These are phyloP conservation scores for Begonia peltatifolia DNA, from an alignment of 306 rosid genomes.

Conservation along the genomic window DNA sequence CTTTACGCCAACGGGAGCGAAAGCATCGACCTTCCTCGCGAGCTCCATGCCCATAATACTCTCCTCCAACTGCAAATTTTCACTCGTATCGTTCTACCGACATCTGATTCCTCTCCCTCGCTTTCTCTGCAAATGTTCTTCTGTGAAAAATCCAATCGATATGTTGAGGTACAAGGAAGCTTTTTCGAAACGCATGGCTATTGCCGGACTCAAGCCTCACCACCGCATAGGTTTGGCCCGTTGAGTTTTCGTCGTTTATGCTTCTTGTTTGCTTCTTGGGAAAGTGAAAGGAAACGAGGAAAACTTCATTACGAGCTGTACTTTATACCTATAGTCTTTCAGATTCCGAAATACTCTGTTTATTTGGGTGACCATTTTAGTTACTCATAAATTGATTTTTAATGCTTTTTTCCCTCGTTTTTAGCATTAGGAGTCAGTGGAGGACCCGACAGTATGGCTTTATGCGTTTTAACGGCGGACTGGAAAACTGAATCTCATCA, in stretches of 20 bases:
- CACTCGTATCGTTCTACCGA: constrained; percentile 12
- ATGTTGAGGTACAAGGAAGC: constrained; percentile 39
- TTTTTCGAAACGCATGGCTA: constrained; percentile 70
- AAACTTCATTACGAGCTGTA: neutral
- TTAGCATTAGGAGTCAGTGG: constrained; percentile 96
- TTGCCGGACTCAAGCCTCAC: constrained; percentile 85
- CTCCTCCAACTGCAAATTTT: constrained; percentile 15
- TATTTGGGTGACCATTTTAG: neutral
- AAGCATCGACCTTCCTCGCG: constrained; percentile 16
- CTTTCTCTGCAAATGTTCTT: constrained; percentile 19
- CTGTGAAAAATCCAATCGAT: constrained; percentile 29
- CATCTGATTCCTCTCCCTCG: constrained; percentile 13
- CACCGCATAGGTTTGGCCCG: constrained; percentile 48
- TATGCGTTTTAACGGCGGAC: constrained; percentile 53
- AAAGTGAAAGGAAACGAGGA: neutral
- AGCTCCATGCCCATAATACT: constrained; percentile 23
- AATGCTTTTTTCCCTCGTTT: constrained; percentile 4
- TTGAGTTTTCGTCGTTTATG: neutral
- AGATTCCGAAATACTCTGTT: no score
- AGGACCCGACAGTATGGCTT: constrained; percentile 91
- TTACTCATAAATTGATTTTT: neutral
- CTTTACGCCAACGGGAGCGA: constrained; percentile 17
- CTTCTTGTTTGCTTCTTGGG: neutral
- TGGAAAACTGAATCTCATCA: constrained; percentile 51
- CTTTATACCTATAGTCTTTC: no score